A percentile compares a stretch with the other conserved stretches of the same genome.
Evolutionary conservation across 768 basidiomycete genomes (phyloP).

Genomic region (Royoungia palumana): DNA sequence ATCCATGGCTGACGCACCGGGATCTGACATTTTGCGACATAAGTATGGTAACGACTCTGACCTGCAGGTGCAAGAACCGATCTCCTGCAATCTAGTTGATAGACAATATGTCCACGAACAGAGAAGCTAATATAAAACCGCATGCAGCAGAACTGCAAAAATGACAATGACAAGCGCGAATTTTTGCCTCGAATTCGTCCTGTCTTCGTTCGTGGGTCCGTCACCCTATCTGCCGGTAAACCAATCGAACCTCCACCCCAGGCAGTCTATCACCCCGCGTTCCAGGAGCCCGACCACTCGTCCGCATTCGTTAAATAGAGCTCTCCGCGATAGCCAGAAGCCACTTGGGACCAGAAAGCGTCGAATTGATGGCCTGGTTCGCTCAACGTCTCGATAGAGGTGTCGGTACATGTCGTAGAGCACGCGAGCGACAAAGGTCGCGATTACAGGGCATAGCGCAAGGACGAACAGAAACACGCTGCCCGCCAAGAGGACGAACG

Average conservation of each 20-base stretch:
- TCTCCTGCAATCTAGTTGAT: too few relatives aligned
- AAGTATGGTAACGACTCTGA: too few relatives aligned
- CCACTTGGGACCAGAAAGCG: constrained; percentile 37
- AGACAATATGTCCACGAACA: too few relatives aligned
- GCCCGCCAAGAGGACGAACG: constrained; percentile 15
- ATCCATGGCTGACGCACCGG: too few relatives aligned
- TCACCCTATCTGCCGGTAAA: constrained; percentile 41
- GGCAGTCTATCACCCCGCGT: constrained; percentile 35
- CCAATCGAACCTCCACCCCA: constrained; percentile 55
- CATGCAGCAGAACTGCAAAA: constrained; percentile 2
- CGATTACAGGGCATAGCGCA: constrained; percentile 21
- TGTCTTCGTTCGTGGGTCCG: constrained; percentile 45
- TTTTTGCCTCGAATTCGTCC: constrained; percentile 37
- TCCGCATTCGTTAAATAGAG: constrained; percentile 49
- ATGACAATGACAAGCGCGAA: constrained; percentile 16
- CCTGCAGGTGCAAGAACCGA: too few relatives aligned
- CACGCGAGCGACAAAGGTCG: constrained; percentile 40
- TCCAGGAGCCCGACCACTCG: constrained; percentile 43
- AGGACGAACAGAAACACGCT: constrained; percentile 8
- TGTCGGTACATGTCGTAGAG: constrained; percentile 50
- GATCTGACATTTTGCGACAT: too few relatives aligned
- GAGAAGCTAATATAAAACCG: too few relatives aligned
- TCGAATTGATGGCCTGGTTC: constrained; percentile 34
- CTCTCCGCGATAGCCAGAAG: constrained; percentile 46
- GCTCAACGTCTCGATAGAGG: constrained; percentile 38